phyloP scores from a whole-genome alignment of 2,329 filamentous ascomycete genomes.

The Macroventuria anomochaeta region DNA sequence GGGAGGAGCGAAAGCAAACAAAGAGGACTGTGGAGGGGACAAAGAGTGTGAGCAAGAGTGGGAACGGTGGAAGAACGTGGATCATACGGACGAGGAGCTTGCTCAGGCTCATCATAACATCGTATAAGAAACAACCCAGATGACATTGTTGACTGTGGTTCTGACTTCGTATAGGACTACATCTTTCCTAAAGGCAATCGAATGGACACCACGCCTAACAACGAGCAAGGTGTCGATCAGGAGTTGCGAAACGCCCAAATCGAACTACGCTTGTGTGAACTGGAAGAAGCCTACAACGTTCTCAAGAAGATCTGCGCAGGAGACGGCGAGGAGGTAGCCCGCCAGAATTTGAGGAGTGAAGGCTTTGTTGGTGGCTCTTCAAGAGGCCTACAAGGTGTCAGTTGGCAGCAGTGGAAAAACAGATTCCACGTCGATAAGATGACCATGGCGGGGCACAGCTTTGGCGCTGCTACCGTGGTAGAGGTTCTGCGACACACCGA shows the following conservation, averaged over 20 bases:
- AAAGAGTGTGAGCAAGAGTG: conserved; percentile 28
- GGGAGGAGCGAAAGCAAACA: conserved; percentile 23
- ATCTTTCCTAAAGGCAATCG: conserved; percentile 65
- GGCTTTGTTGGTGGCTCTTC: conserved; percentile 67
- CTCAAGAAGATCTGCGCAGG: conserved; percentile 64
- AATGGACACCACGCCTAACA: conserved; percentile 58
- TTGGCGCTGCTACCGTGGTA: conserved; percentile 69
- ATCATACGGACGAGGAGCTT: conserved; percentile 49
- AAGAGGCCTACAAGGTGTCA: conserved; percentile 61
- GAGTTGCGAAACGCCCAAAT: conserved; percentile 68
- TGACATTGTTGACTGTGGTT: too few relatives aligned
- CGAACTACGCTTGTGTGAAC: conserved; percentile 67
- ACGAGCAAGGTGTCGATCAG: conserved; percentile 65
- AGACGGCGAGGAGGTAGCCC: conserved; percentile 58
- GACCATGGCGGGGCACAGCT: conserved; percentile 70
- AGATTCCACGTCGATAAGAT: conserved; percentile 64
- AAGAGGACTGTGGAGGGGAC: conserved; percentile 12
- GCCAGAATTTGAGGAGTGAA: conserved; percentile 62
- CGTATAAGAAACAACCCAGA: conserved; percentile 33
- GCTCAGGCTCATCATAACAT: conserved; percentile 56
- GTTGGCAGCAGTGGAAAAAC: conserved; percentile 65
- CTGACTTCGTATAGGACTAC: conserved; percentile 55
- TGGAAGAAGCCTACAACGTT: conserved; percentile 67
- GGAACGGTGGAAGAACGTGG: conserved; percentile 39
- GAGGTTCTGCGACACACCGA: conserved; percentile 64